These are phyloP conservation scores for Cladophialophora immunda DNA, from an alignment of 2,329 filamentous ascomycete genomes.

Conservation along the genomic window DNA sequence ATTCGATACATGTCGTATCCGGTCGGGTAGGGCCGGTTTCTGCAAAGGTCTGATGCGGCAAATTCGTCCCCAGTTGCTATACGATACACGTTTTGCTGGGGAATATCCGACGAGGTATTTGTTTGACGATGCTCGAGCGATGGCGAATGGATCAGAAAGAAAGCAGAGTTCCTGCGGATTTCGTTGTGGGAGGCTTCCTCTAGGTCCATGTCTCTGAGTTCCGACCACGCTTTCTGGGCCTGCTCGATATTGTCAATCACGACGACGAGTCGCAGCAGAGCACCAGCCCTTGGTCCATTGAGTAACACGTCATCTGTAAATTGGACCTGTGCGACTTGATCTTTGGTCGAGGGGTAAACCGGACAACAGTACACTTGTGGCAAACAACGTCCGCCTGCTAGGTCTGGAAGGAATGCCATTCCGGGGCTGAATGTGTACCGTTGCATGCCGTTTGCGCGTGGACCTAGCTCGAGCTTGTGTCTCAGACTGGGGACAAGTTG, in stretches of 20 bases:
- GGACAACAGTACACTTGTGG: constrained; percentile 47
- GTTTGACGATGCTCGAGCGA: neutral
- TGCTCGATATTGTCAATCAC: constrained; percentile 23
- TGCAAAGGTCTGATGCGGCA: constrained; percentile 41
- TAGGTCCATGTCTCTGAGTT: constrained; percentile 41
- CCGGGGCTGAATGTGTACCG: constrained; percentile 43
- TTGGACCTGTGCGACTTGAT: constrained; percentile 16
- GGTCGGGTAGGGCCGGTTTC: constrained; percentile 42
- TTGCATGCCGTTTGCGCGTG: constrained; percentile 44
- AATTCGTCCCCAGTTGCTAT: constrained; percentile 45
- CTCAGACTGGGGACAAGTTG: constrained; percentile 46
- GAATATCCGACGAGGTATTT: neutral
- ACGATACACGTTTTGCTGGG: constrained; percentile 29
- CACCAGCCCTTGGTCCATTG: constrained; percentile 8
- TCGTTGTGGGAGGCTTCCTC: constrained; percentile 19
- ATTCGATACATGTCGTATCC: constrained; percentile 43
- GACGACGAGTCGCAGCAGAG: constrained; percentile 26
- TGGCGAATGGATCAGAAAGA: constrained; percentile 23
- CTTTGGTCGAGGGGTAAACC: neutral
- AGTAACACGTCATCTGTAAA: constrained; percentile 49
- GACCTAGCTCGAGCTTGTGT: constrained; percentile 43
- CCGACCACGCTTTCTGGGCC: constrained; percentile 42
- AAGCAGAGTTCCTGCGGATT: constrained; percentile 29
- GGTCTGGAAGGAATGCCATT: constrained; percentile 46
- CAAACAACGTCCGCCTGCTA: constrained; percentile 45